Percentiles rank a stretch among this genome's conserved stretches.
These are phyloP conservation scores for Botrytis cinerea DNA, from an alignment of 2,329 filamentous ascomycete genomes.

Conservation along the genomic window DNA sequence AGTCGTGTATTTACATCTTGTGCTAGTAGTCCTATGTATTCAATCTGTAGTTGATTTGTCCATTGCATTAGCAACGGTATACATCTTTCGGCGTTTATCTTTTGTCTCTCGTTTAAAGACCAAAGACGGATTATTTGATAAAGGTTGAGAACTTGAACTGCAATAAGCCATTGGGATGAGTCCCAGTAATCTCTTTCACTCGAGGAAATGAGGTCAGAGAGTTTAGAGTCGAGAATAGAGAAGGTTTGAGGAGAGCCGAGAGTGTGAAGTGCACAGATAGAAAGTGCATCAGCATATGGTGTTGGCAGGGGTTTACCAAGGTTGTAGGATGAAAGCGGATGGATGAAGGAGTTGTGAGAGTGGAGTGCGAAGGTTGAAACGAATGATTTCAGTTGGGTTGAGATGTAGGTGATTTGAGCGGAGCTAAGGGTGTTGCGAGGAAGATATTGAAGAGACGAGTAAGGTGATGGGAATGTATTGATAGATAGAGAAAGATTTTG, in stretches of 20 bases:
- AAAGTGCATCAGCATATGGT: slow-evolving; percentile 30
- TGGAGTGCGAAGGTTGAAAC: slow-evolving; percentile 25
- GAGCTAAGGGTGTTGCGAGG: slow-evolving; percentile 14
- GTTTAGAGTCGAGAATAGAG: slow-evolving; percentile 29
- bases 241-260: slow-evolving; percentile 27
- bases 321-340: slow-evolving; percentile 25
- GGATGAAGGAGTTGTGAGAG: slow-evolving; percentile 33
- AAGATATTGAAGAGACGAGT: slow-evolving; percentile 24
- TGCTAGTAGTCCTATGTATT: slow-evolving; percentile 13
- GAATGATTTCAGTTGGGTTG: slow-evolving; percentile 27
- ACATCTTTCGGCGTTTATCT: slow-evolving; percentile 34
- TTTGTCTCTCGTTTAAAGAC: slow-evolving; percentile 36
- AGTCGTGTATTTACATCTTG: background rate
- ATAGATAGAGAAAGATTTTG: background rate
- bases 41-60: slow-evolving; percentile 32
- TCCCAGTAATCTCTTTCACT: slow-evolving; percentile 19
- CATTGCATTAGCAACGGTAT: slow-evolving; percentile 35
- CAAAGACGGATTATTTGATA: slow-evolving; percentile 41
- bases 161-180: slow-evolving; percentile 26
- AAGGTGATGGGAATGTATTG: slow-evolving; percentile 6
- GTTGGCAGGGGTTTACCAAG: slow-evolving; percentile 18
- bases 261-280: slow-evolving; percentile 29
- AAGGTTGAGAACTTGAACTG: slow-evolving; percentile 36
- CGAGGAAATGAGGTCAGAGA: slow-evolving; percentile 21
- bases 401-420: slow-evolving; percentile 25